Evolutionary conservation across 2,329 filamentous ascomycete genomes (phyloP).

Genomic region (Moelleriella libera): DNA sequence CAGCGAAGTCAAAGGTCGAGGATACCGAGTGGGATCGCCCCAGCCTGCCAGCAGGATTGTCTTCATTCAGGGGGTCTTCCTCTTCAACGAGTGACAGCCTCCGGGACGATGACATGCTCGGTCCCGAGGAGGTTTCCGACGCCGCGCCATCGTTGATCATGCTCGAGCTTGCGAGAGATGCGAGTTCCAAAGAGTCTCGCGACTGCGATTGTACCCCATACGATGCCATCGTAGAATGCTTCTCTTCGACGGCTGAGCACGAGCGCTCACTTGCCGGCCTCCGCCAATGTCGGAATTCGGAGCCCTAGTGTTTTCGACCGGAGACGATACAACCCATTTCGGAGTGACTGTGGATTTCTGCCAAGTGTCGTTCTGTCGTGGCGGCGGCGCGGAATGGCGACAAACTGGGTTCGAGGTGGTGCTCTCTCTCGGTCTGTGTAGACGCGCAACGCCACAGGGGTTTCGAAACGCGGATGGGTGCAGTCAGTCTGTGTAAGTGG

Average conservation of each 20-base stretch:
- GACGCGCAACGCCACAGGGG: neutral
- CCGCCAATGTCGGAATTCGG: too few relatives aligned
- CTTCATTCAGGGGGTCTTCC: conserved; percentile 58
- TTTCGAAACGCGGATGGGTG: neutral
- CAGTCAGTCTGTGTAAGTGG: too few relatives aligned
- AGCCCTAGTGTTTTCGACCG: too few relatives aligned
- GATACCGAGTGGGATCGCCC: conserved; percentile 74
- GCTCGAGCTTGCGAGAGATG: conserved; percentile 80
- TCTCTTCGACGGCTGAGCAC: neutral
- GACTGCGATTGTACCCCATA: conserved; percentile 28
- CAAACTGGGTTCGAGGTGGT: too few relatives aligned
- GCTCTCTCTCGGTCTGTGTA: too few relatives aligned
- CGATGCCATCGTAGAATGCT: conserved; percentile 16
- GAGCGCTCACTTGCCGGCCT: too few relatives aligned
- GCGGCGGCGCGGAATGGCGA: neutral
- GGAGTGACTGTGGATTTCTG: neutral
- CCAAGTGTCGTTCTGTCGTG: neutral
- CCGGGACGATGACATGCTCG: conserved; percentile 85
- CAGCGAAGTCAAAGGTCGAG: conserved; percentile 91
- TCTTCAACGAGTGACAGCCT: conserved; percentile 70
- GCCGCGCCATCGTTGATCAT: conserved; percentile 35
- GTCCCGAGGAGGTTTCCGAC: conserved; percentile 57
- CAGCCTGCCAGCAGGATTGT: conserved; percentile 33
- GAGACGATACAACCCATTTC: neutral
- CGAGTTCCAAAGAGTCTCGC: conserved; percentile 92